These are phyloP conservation scores for Lichtheimia ornata DNA, from an alignment of 371 early-diverging fungal species.

Conservation along the genomic window DNA sequence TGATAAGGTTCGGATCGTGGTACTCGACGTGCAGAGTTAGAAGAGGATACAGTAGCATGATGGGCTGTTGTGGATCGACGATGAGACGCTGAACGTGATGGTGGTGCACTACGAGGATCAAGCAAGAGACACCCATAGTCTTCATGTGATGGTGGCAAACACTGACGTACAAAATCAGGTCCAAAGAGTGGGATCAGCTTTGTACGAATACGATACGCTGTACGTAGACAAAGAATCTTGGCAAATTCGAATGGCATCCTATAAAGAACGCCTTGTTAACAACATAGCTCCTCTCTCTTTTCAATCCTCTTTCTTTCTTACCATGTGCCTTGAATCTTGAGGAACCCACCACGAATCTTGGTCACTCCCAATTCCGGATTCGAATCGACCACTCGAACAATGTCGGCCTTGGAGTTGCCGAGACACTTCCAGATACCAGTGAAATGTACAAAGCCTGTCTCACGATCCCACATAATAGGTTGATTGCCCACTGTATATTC, in stretches of 20 bases:
- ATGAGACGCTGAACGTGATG: slow-evolving; percentile 7
- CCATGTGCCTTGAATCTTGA: slow-evolving; percentile 78
- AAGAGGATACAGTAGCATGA: background rate
- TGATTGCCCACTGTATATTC: slow-evolving; percentile 64
- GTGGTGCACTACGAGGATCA: slow-evolving; percentile 28
- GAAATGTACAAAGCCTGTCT: slow-evolving; percentile 67
- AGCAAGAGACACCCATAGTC: slow-evolving; percentile 50
- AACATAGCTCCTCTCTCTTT: too few relatives aligned
- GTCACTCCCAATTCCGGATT: slow-evolving; percentile 64
- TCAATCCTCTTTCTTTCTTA: slow-evolving; percentile 7
- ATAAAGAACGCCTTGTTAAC: slow-evolving; percentile 1
- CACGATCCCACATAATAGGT: slow-evolving; percentile 77
- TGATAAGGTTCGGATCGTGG: slow-evolving; percentile 1
- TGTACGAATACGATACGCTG: slow-evolving; percentile 61
- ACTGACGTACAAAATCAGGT: slow-evolving; percentile 51
- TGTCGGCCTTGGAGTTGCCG: slow-evolving; percentile 68
- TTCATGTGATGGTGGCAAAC: slow-evolving; percentile 51
- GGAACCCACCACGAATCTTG: slow-evolving; percentile 70
- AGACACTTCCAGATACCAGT: slow-evolving; percentile 80
- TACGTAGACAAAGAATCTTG: slow-evolving; percentile 52
- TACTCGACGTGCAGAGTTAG: background rate
- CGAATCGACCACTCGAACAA: slow-evolving; percentile 67
- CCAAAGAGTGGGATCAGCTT: slow-evolving; percentile 68
- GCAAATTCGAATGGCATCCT: slow-evolving; percentile 68
- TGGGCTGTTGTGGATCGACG: background rate